Evolutionary conservation across 2,329 filamentous ascomycete genomes (phyloP), one percentile per base, ranked within the genome.

Genomic region (Phyllosticta citribraziliensis): DNA sequence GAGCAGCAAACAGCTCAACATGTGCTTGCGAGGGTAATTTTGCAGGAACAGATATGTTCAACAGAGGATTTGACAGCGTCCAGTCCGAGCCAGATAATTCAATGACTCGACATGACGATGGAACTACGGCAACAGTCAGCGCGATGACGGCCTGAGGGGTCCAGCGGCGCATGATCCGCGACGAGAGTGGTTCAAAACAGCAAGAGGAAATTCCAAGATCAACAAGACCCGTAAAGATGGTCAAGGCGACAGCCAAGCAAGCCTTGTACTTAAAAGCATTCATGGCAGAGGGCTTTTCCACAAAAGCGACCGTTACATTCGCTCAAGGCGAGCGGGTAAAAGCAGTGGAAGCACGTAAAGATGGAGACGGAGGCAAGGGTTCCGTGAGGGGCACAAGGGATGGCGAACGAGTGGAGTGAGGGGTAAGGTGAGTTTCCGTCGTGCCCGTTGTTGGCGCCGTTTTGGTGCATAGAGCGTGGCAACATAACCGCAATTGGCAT

Each of bases 21-120:
- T 86, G 83, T 0, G 77, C 82, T 57, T 85, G 81, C 0, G 82
- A 84, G 2, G 84, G 83, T 3, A 84, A 74, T 22, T 74, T 74
- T 1, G 77, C 84, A 0, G 82, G 79, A 1, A 85, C 79, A 0
- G 78, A 80, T 27, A 80, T 77, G 62, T 83, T 81, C 53, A 77
- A 67, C 5, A 71, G 70, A 17, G 71, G 67, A 65, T 78, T 81
- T 6, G 73, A 73, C 9, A 81, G 67, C 1, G 73, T 78, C 79
- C 79, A 80, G 20, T 67, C 63, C 52, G 76, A 50, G 3, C 64
- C 60, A 30, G 67, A 63, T 33, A 70, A 62, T 61, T 70, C 65
- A 30, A 70, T 62, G 25, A 67, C 64, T 22, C 58, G 58, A 22
- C 40, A 40, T 25, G 58, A 52, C 17, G 58, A 52, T 8, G 52